Base-by-base conservation (phyloP, 2,329 filamentous ascomycete genomes). In the Phialophora tarda region DNA sequence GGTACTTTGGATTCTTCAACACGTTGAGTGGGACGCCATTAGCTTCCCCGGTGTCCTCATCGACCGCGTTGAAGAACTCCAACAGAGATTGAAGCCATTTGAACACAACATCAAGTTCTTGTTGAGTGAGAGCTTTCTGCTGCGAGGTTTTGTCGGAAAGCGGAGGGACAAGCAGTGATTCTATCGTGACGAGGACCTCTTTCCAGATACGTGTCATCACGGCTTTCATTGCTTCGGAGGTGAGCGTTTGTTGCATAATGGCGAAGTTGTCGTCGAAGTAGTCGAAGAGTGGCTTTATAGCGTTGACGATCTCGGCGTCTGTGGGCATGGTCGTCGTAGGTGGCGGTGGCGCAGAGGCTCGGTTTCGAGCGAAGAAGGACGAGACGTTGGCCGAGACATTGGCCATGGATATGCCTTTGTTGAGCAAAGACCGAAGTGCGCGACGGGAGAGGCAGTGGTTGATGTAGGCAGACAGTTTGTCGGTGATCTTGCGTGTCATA, bases 191-290 rank as follows among this genome's bases (percentile, higher is more conserved):
- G 17, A 99, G 84, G 0, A 97, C 93, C 78, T 99, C 95, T 79
- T 99, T 99, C 95, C 95, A 99, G 5, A 99, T 81, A 53, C 95
- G 88, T 24, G 93, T 96, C 95, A 99, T 99, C 73, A 99, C 95
- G 76, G 95, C 93, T 73, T 93, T 88, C 94, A 99, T 97, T n/a
- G 95, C 96, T 64, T 92, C 89, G 65, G 93, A 90, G 0, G 95
- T 98, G 64, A 99, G 83, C 0, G 94, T 97, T 78, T 95, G 89
- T 80, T 98, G 97, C 93, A 99, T 97, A 73, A 98, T 97, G 66
- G 93, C 92, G 78, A 99, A 99, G 75, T 99, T 99, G 77, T 97
- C 94, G 76, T 99, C 92, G 76, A 99, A 99, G 78, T 99, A 99
- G 62, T 88, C 86, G 76, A 97, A 95, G 0, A 99, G 84, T 4